These are phyloP conservation scores for Alnus glutinosa DNA, from an alignment of 306 rosid genomes.

Conservation along the genomic window DNA sequence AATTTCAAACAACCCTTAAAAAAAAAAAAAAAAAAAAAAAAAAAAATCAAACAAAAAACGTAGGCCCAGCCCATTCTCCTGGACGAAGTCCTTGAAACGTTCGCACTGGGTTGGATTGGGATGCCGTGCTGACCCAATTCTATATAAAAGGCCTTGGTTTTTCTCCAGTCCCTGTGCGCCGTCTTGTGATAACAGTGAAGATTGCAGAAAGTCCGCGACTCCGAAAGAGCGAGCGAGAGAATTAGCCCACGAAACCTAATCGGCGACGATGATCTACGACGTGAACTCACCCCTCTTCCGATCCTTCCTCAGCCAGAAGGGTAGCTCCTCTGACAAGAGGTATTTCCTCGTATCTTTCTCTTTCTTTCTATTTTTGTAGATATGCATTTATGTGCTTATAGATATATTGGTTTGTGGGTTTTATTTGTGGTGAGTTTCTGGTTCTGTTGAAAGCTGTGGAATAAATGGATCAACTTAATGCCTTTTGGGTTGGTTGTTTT, in stretches of 20 bases:
- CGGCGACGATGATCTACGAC: conserved; percentile 81
- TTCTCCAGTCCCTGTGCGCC: neutral
- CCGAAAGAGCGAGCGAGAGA: neutral
- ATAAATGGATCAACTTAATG: neutral
- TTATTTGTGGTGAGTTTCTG: neutral
- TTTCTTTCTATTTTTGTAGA: neutral
- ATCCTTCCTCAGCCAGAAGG: conserved; percentile 98
- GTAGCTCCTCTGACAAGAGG: conserved; percentile 95
- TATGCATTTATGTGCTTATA: neutral
- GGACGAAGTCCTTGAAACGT: too few species aligned
- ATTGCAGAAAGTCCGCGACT: neutral
- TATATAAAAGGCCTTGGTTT: neutral
- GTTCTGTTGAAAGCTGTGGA: neutral
- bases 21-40: too few species aligned
- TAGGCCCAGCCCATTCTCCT: too few species aligned
- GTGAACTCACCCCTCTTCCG: conserved; percentile 96
- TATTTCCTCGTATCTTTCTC: neutral
- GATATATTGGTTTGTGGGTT: neutral
- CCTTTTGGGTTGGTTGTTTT: neutral
- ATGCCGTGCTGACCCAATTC: neutral
- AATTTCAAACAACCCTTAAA: too few species aligned
- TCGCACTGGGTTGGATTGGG: neutral
- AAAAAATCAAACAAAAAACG: too few species aligned
- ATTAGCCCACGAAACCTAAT: neutral
- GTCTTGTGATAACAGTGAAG: neutral